A percentile compares a stretch with the other conserved stretches of the same genome.
These are phyloP conservation scores for Handroanthus guayacan DNA, from an alignment of 257 asterid species.

Conservation along the genomic window DNA sequence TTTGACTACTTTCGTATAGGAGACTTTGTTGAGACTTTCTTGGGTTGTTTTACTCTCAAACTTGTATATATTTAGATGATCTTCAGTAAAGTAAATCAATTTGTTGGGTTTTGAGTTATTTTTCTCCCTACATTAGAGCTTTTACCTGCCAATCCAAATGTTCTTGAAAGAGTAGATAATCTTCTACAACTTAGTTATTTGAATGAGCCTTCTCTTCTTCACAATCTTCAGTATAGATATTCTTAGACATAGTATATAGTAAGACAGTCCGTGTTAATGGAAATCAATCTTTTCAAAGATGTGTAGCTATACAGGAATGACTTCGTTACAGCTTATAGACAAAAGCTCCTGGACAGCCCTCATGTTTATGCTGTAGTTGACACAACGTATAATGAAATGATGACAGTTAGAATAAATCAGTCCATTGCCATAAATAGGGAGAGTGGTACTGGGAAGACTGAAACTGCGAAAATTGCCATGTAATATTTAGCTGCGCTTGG, in stretches of 20 bases:
- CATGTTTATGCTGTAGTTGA: slow-evolving; percentile 89
- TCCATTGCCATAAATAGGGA: slow-evolving; percentile 94
- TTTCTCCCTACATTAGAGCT: slow-evolving; percentile 47
- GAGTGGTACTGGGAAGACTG: slow-evolving; percentile 99
- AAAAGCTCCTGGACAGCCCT: slow-evolving; percentile 79
- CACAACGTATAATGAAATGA: slow-evolving; percentile 78
- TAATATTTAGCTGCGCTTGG: slow-evolving; percentile 85
- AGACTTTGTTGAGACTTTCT: too few species aligned
- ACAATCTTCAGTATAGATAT: slow-evolving; percentile 81
- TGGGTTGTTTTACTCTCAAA: too few species aligned
- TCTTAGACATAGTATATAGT: slow-evolving; percentile 73
- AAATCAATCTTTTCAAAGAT: slow-evolving; percentile 87
- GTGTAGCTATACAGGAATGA: slow-evolving; percentile 74
- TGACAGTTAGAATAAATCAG: slow-evolving; percentile 79
- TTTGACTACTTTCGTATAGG: too few species aligned
- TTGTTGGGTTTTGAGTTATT: too few species aligned
- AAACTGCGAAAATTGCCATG: slow-evolving; percentile 92
- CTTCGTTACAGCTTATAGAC: slow-evolving; percentile 66
- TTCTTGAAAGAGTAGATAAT: slow-evolving; percentile 88
- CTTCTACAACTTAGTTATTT: slow-evolving; percentile 84
- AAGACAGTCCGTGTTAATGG: slow-evolving; percentile 83
- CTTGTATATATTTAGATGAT: too few species aligned
- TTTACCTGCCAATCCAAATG: slow-evolving; percentile 90
- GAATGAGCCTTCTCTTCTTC: slow-evolving; percentile 94
- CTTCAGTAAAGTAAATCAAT: too few species aligned